Conservation (phyloP, 208 protist genomes). For the Leishmania aethiopica region DNA sequence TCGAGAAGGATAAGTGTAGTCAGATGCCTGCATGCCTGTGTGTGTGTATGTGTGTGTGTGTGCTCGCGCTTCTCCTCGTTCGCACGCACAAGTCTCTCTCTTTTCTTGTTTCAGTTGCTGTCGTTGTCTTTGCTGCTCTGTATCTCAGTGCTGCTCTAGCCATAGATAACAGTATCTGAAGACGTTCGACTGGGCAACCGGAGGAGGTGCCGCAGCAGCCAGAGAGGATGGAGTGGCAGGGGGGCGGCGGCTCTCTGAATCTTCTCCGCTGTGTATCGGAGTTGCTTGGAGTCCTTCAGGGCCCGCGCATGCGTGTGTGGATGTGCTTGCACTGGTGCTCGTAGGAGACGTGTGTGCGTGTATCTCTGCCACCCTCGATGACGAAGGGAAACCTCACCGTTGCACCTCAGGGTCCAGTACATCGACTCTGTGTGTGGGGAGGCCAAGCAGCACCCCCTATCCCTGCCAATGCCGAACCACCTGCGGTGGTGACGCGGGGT, state of each 20-base stretch:
- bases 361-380: background rate
- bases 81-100: conserved; percentile 2
- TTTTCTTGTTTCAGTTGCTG: background rate
- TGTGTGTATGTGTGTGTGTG: background rate
- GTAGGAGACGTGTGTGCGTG: background rate
- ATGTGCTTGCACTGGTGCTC: background rate
- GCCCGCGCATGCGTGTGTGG: background rate
- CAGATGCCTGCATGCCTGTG: background rate
- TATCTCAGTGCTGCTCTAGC: background rate
- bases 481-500: background rate
- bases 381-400: background rate
- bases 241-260: background rate
- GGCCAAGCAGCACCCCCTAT: background rate
- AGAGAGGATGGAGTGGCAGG: background rate
- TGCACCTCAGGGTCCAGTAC: background rate
- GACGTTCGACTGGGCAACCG: background rate
- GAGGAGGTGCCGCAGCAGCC: background rate
- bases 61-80: background rate
- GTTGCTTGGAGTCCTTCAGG: background rate
- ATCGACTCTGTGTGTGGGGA: background rate
- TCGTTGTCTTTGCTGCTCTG: background rate
- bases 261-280: background rate
- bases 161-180: background rate
- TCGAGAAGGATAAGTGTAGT: background rate
- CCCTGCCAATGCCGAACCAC: background rate